These are phyloP conservation scores for Phialophora verrucosa DNA, from an alignment of 2,329 filamentous ascomycete genomes.

Conservation along the genomic window DNA sequence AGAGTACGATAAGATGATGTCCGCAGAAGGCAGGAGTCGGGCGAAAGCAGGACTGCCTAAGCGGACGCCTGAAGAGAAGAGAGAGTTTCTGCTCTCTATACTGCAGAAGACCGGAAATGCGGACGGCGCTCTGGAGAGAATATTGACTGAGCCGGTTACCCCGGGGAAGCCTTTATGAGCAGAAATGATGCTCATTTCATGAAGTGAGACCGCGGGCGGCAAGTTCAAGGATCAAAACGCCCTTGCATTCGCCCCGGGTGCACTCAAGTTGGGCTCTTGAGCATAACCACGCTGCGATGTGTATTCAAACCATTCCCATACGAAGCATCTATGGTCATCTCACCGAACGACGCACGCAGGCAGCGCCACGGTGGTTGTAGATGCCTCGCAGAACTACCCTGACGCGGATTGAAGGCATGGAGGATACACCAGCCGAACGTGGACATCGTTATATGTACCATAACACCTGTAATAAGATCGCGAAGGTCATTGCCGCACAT, in stretches of 20 bases:
- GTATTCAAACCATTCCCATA: background rate
- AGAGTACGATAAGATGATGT: slow-evolving; percentile 9
- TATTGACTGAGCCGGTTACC: background rate
- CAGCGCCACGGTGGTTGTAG: too few species aligned
- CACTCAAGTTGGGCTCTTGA: background rate
- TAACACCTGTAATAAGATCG: background rate
- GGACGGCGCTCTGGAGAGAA: background rate
- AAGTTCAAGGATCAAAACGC: background rate
- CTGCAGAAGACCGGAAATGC: background rate
- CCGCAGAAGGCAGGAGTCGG: slow-evolving; percentile 16
- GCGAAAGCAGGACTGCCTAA: slow-evolving; percentile 12
- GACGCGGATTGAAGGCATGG: background rate
- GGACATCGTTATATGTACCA: background rate
- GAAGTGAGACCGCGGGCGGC: background rate
- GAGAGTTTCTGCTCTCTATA: background rate
- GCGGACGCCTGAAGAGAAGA: slow-evolving; percentile 10
- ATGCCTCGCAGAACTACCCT: background rate
- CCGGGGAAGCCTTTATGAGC: background rate
- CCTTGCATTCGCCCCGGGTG: too few species aligned
- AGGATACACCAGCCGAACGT: background rate
- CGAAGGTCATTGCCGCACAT: background rate
- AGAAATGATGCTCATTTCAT: background rate
- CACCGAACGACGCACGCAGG: background rate
- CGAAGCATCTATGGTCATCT: background rate
- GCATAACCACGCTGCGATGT: background rate